These are phyloP conservation scores for Pseudotulostoma volvatum DNA, from an alignment of 495 filamentous ascomycete species.

Conservation along the genomic window DNA sequence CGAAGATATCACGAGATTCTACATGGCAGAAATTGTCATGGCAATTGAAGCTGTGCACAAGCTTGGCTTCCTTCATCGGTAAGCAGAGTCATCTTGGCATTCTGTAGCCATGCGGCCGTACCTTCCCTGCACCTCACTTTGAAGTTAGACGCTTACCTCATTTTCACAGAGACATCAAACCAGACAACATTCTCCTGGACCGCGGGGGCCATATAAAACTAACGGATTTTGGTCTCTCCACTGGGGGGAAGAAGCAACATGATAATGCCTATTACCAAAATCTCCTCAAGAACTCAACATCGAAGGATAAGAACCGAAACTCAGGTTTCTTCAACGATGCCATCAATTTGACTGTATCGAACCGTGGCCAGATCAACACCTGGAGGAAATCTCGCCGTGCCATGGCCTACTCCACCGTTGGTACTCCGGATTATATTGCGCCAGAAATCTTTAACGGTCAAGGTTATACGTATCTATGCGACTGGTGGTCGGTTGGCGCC, in stretches of 20 bases:
- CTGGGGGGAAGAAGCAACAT: constrained; percentile 92
- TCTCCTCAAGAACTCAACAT: constrained; percentile 72
- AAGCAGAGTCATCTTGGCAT: constrained; percentile 13
- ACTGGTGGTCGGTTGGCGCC: constrained; percentile 97
- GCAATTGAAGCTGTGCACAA: constrained; percentile 97
- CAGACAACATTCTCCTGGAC: constrained; percentile 95
- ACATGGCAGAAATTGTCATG: constrained; percentile 95
- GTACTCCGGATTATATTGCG: constrained; percentile 96
- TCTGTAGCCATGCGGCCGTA: no score
- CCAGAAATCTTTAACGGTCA: constrained; percentile 95
- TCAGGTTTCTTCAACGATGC: constrained; percentile 85
- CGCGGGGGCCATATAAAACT: constrained; percentile 93
- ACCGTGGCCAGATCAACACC: constrained; percentile 91
- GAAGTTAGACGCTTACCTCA: no score
- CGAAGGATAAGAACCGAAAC: constrained; percentile 52
- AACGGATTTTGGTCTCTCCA: constrained; percentile 95
- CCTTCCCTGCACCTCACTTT: no score
- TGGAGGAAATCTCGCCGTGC: constrained; percentile 90
- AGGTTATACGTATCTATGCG: constrained; percentile 88
- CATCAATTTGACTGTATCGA: constrained; percentile 95
- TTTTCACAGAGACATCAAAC: constrained; percentile 77
- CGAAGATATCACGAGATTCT: constrained; percentile 96
- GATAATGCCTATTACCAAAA: constrained; percentile 97
- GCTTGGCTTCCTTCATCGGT: constrained; percentile 97
- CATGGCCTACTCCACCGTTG: constrained; percentile 96